Evolutionary conservation across 2,329 filamentous ascomycete genomes (phyloP).

Genomic region (Pseudocercospora fuligena): DNA sequence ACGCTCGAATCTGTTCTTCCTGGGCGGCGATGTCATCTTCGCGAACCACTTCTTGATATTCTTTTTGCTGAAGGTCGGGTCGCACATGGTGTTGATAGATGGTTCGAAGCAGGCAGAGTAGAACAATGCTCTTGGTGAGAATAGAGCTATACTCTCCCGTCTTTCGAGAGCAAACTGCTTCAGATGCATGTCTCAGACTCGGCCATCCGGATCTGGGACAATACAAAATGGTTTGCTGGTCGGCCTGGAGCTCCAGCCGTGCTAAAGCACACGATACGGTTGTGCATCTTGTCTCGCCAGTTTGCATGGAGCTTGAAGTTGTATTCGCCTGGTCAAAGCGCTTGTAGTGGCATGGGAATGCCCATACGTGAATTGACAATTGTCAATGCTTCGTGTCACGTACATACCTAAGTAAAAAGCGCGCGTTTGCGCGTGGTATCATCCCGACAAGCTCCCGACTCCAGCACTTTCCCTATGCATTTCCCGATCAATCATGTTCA

Average conservation of each 20-base stretch:
- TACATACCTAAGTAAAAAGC: background rate
- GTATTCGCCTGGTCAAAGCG: background rate
- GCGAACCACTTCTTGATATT: background rate
- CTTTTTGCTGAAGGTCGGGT: background rate
- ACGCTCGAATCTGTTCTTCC: conserved; percentile 2
- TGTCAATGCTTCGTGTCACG: background rate
- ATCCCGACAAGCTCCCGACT: conserved; percentile 10
- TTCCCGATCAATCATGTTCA: conserved; percentile 47
- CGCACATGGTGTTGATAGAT: background rate
- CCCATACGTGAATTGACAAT: background rate
- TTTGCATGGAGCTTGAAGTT: background rate
- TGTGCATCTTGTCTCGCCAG: background rate
- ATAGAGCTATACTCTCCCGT: background rate
- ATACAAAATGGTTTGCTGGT: background rate
- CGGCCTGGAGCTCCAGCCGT: background rate
- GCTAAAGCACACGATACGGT: background rate
- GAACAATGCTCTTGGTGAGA: background rate
- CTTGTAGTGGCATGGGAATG: background rate
- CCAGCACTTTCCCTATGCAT: background rate
- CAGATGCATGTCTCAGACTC: background rate
- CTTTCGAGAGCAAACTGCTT: background rate
- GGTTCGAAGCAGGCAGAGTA: background rate
- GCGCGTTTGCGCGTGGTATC: conserved; percentile 18
- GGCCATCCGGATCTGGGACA: background rate
- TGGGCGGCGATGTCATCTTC: background rate